These are phyloP conservation scores for Acer campestre DNA, from an alignment of 345 rosid genomes.

Conservation along the genomic window DNA sequence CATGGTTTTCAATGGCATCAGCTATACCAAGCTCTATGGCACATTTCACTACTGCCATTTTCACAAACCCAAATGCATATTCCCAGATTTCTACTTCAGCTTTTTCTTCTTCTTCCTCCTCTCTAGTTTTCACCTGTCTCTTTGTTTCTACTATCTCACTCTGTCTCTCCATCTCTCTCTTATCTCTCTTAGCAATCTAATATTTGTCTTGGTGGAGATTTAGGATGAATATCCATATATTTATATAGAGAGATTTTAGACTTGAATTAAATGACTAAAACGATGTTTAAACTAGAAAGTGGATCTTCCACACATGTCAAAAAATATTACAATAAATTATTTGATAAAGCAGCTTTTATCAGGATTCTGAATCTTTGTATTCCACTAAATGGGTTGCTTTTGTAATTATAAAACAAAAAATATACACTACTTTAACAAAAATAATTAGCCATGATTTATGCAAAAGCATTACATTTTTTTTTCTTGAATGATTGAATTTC, in stretches of 20 bases:
- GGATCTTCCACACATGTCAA: neutral
- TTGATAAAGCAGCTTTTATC: neutral
- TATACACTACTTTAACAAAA: too few species aligned
- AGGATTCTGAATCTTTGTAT: neutral
- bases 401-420: neutral
- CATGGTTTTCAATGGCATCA: constrained; percentile 55
- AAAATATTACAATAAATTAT: neutral
- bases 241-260: neutral
- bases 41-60: constrained; percentile 69
- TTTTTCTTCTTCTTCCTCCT: constrained; percentile 37
- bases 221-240: neutral
- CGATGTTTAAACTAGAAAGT: too few species aligned
- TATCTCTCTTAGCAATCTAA: neutral
- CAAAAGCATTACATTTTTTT: too few species aligned
- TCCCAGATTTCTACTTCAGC: constrained; percentile 61
- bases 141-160: constrained; percentile 11
- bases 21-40: constrained; percentile 77
- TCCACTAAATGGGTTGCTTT: neutral
- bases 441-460: neutral
- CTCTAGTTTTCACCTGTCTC: neutral
- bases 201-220: neutral
- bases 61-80: constrained; percentile 50
- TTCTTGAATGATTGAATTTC: neutral
- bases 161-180: neutral
- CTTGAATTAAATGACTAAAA: too few species aligned